Evolutionary conservation across 148 eudicot genomes (phyloP), one percentile per base, ranked within the genome.

Genomic region (Fagopyrum homotropicum): DNA sequence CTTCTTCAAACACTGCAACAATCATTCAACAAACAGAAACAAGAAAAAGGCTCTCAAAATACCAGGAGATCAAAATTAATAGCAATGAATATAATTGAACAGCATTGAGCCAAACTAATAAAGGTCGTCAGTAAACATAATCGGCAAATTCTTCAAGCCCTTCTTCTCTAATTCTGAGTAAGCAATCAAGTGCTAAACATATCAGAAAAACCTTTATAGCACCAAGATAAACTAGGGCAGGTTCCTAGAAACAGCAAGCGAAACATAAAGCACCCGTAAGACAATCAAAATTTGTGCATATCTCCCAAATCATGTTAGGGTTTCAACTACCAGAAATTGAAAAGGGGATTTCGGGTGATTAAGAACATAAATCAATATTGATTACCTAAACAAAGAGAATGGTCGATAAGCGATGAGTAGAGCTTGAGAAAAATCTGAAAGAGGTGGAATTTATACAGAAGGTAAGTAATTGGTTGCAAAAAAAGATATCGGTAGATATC

Each of bases 371-470:
- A 64, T 35, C 30, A 12, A 64, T 1, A 11, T 1, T 30, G 5
- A 16, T 35, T 64, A 14, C 45, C 45, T 40, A 60, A 61, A 9
- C 1, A 61, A 26, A 3, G 68, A 61, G 68, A 15, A 26, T 29
- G 30, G 30, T 61, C 68, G 11, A 43, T 61, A 61, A 9, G 68
- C 68, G 68, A 2, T 26, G 10, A 11, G 68, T 26, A 5, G 68
- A 29, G 30, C 22, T 61, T 61, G 68, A 9, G 68, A 61, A 61
- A 61, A 26, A 61, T 60, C 66, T 60, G 66, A 26, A 60, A 60
- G 66, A 60, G 14, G 66, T 7, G 8, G 66, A 60, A 60, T 40
- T 60, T 60, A 60, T 40, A 14, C 7, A 52, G n/a, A 52, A 49
- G 10, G 7, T 22, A 22, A 0, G 26, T 22, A 22, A 22, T 22